Conservation (phyloP, 1,139 yeast species). For the Geotrichum histeridarum region DNA sequence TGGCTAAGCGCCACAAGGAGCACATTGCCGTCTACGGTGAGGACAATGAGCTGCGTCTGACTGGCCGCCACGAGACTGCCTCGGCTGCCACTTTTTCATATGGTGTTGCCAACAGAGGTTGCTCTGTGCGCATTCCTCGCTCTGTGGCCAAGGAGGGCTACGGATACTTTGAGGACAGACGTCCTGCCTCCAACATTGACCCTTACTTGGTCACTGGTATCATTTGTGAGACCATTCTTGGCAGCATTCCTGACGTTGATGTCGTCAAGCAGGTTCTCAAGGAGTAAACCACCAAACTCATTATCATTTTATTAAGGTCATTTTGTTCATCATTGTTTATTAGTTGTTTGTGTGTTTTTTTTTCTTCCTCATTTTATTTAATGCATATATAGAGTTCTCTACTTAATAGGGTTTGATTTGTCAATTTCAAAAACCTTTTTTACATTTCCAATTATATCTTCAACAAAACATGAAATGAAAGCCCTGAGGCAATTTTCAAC, state of each 20-base stretch:
- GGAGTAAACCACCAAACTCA: not conserved
- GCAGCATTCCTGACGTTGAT: constrained; percentile 92
- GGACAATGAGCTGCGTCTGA: constrained; percentile 90
- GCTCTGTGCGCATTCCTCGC: constrained; percentile 97
- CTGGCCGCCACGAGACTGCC: constrained; percentile 98
- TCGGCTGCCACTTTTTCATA: constrained; percentile 83
- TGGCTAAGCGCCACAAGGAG: constrained; percentile 93
- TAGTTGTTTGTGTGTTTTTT: no score
- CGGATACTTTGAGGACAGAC: constrained; percentile 99
- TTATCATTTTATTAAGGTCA: no score
- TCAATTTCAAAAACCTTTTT: no score
- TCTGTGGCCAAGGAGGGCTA: constrained; percentile 96
- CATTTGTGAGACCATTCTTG: constrained; percentile 94
- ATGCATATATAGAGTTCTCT: no score
- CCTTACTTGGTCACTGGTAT: constrained; percentile 98
- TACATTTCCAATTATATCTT: no score
- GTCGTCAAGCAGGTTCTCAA: constrained; percentile 49
- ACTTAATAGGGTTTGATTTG: no score
- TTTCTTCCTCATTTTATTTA: no score
- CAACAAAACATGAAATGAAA: no score
- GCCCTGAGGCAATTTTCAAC: no score
- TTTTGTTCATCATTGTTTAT: no score
- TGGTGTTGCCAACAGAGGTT: constrained; percentile 99
- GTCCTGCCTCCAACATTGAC: constrained; percentile 99
- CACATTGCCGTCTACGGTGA: constrained; percentile 93